phyloP scores from a whole-genome alignment of 495 filamentous ascomycete species.

The Aspergillus sclerotioniger region DNA sequence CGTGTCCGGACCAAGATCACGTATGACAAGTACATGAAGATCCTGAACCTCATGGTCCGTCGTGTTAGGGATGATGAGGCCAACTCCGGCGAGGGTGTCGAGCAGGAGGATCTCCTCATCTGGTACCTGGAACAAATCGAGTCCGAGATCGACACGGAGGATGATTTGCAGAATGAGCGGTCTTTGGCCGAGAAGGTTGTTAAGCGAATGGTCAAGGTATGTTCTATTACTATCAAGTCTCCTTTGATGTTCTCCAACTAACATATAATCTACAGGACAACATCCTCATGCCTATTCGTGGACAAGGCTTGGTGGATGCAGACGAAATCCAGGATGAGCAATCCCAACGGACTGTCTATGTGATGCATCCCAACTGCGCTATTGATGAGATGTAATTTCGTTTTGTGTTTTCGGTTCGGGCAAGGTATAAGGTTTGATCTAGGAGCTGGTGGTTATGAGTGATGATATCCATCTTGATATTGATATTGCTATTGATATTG shows the following conservation, averaged over 20 bases:
- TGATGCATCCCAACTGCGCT: constrained; percentile 91
- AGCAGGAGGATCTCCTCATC: constrained; percentile 76
- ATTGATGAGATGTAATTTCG: constrained; percentile 61
- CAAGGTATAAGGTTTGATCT: constrained; percentile 7
- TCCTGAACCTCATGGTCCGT: constrained; percentile 79
- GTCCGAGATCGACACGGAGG: constrained; percentile 72
- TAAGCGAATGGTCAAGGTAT: constrained; percentile 94
- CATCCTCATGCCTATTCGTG: constrained; percentile 85
- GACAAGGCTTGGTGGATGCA: constrained; percentile 70
- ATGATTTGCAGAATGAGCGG: constrained; percentile 76
- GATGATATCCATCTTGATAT: constrained; percentile 12
- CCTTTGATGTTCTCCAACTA: constrained; percentile 2
- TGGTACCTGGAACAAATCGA: constrained; percentile 98
- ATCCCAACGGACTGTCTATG: constrained; percentile 67
- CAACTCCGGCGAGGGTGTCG: constrained; percentile 77
- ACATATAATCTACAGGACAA: constrained; percentile 64
- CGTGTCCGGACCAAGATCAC: constrained; percentile 82
- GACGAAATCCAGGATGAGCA: constrained; percentile 40
- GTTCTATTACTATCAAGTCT: constrained; percentile 24
- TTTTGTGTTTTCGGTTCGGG: constrained; percentile 6
- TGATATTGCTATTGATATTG: constrained; percentile 9
- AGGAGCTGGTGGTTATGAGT: constrained; percentile 16
- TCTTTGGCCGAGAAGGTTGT: constrained; percentile 81
- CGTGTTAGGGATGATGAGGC: constrained; percentile 75
- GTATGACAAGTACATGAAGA: constrained; percentile 90